These are phyloP conservation scores for Huntiella decipiens DNA, from an alignment of 2,329 filamentous ascomycete species.

Conservation along the genomic window DNA sequence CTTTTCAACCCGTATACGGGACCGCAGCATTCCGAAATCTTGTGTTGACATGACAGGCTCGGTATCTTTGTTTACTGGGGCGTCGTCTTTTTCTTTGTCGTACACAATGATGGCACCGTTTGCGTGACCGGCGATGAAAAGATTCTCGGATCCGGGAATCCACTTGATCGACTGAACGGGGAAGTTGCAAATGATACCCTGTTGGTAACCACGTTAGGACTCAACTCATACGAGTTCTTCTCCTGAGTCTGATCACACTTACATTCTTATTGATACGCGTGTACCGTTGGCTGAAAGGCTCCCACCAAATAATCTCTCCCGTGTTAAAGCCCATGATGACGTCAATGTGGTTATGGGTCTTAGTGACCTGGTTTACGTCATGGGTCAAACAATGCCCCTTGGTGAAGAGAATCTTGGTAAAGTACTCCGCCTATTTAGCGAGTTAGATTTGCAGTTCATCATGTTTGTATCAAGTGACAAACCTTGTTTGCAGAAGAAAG, in stretches of 20 bases:
- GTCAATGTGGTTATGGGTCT: constrained; percentile 63
- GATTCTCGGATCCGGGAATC: constrained; percentile 83
- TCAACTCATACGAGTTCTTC: not conserved
- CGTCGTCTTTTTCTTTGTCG: constrained; percentile 92
- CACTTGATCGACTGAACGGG: constrained; percentile 77
- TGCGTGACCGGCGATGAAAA: constrained; percentile 82
- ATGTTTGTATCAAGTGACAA: not conserved
- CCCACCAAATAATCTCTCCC: constrained; percentile 96
- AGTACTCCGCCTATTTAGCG: constrained; percentile 50
- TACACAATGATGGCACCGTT: constrained; percentile 86
- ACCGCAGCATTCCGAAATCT: constrained; percentile 27
- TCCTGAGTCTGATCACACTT: constrained; percentile 7
- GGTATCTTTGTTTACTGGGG: constrained; percentile 55
- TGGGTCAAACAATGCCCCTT: constrained; percentile 92
- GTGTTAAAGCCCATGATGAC: constrained; percentile 91
- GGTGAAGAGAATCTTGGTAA: constrained; percentile 92
- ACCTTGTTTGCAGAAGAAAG: constrained; percentile 56
- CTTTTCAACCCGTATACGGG: constrained; percentile 48
- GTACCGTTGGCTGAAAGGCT: constrained; percentile 91
- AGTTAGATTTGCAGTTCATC: not conserved
- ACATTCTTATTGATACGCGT: constrained; percentile 91
- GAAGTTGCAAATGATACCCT: constrained; percentile 73
- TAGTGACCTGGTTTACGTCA: constrained; percentile 73
- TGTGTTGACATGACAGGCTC: constrained; percentile 17
- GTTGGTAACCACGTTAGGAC: constrained; percentile 8